phyloP scores from a whole-genome alignment of 768 basidiomycete species.

The Lactarius psammicola region DNA sequence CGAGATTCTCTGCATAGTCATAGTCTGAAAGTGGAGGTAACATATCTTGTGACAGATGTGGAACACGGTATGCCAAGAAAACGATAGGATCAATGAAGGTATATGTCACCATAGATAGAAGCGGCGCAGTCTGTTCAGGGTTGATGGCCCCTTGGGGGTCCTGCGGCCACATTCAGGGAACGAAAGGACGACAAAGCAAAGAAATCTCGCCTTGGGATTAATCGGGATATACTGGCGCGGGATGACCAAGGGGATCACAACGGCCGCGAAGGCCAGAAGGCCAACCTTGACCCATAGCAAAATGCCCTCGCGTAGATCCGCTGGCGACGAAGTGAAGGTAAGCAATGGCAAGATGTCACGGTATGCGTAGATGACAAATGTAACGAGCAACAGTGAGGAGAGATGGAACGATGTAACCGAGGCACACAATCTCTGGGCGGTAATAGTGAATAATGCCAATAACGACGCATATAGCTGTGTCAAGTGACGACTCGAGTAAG shows the following conservation, averaged over 20 bases:
- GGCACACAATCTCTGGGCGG: conserved; percentile 13
- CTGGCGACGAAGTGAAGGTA: conserved; percentile 50
- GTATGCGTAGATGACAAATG: conserved; percentile 50
- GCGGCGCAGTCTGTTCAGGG: conserved; percentile 36
- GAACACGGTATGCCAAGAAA: conserved; percentile 42
- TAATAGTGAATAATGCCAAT: conserved; percentile 27
- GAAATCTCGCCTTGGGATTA: conserved; percentile 46
- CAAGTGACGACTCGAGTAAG: neutral
- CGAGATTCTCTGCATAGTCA: conserved; percentile 39
- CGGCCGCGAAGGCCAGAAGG: conserved; percentile 44
- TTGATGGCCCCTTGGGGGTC: conserved; percentile 31
- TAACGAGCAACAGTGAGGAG: conserved; percentile 47
- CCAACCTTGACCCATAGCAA: conserved; percentile 54
- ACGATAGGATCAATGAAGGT: conserved; percentile 55
- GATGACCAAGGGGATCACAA: conserved; percentile 52
- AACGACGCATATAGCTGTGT: conserved; percentile 29
- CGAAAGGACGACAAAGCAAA: neutral
- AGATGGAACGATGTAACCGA: conserved; percentile 44
- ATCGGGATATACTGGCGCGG: conserved; percentile 59
- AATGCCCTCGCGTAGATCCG: conserved; percentile 48
- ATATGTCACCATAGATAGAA: conserved; percentile 41
- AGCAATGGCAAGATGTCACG: conserved; percentile 59
- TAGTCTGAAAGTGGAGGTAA: conserved; percentile 50
- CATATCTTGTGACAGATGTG: conserved; percentile 44
- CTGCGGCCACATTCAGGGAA: conserved; percentile 15